A percentile compares a stretch with the other conserved stretches of the same genome.
phyloP scores from a whole-genome alignment of 768 basidiomycete species.

The Epithele typhae region DNA sequence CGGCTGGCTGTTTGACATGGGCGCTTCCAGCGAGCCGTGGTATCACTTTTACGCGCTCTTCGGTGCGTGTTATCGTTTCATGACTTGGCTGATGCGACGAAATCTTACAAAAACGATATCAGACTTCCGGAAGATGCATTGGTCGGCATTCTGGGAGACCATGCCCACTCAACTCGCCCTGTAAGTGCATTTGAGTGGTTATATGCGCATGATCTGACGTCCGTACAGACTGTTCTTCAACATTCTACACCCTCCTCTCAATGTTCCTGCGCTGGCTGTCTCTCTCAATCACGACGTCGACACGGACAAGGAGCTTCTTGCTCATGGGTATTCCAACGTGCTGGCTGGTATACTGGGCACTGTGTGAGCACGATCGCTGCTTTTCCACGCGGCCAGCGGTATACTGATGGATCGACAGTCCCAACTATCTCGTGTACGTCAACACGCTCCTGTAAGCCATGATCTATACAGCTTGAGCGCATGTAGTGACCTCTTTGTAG shows the following conservation, averaged over 20 bases:
- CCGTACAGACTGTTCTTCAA: constrained; percentile 72
- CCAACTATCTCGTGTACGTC: constrained; percentile 86
- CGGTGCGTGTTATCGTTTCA: constrained; percentile 47
- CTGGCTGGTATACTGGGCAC: constrained; percentile 76
- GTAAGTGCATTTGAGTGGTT: constrained; percentile 41
- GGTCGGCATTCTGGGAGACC: constrained; percentile 69
- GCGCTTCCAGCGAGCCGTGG: constrained; percentile 51
- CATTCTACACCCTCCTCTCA: constrained; percentile 78
- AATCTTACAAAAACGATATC: background rate
- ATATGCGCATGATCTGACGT: constrained; percentile 1
- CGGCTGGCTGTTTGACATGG: constrained; percentile 89
- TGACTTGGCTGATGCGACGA: background rate
- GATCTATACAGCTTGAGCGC: background rate
- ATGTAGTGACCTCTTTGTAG: constrained; percentile 24
- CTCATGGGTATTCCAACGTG: constrained; percentile 89
- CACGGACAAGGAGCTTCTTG: constrained; percentile 89
- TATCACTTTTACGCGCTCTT: constrained; percentile 82
- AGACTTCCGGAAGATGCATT: constrained; percentile 63
- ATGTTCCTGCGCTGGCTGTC: constrained; percentile 87
- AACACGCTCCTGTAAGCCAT: constrained; percentile 67
- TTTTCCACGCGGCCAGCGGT: background rate
- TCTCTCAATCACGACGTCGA: constrained; percentile 87
- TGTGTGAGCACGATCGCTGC: constrained; percentile 48
- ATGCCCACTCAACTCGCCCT: constrained; percentile 94
- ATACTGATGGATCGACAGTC: constrained; percentile 36